Evolutionary conservation across 192 early-diverging fungal species (phyloP), one percentile per base, ranked within the genome.

Genomic region (Coemansia sp.): DNA sequence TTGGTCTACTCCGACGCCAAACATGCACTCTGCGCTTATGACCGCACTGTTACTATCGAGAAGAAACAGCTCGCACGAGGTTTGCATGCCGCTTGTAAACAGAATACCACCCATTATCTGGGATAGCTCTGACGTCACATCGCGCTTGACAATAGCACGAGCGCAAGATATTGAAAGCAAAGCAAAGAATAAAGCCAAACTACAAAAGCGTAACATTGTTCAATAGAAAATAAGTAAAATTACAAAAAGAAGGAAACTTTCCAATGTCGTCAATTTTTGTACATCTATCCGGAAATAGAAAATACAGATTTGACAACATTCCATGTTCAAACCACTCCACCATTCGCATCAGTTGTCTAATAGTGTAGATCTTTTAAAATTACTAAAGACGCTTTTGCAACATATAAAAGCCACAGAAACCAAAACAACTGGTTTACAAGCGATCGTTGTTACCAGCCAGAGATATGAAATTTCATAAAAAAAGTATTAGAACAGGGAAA

Each of bases 41-140:
- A 63, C 25, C 28, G 60, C 42, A 4, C 54, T 6, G 11, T 52
- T 36, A 48, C 46, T 58, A 26, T 70, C 49, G 5, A 63, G 24
- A 3, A 58, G 55, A 4, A 52, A 26, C 15, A 70, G 24, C 34
- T 52, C 48, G 49, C 67, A 70, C 12, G 37, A 52, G 3, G 67
- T 70, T 14, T 40, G 55, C 24, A 38, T 58, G 5, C 61, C 61
- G 21, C 57, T 57, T 25, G 56, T 51, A 12, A 52, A 36, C 15
- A 70, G 25, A n/a, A 70, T 18, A 7, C 58, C 67, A 20, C 56
- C 56, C 40, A 44, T n/a, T 44, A 44, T 44, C 5, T 44, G 11
- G 15, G 15, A 44, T n/a, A 44, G 14, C 40, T 15, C 15, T 44
- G 40, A n/a, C 12, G 15, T 44, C 40, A 34, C 31, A 3, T 56